Evolutionary conservation across 805 yeast species (phyloP), one percentile per base, ranked within the genome.

Genomic region (Wickerhamiella sergipiensis): DNA sequence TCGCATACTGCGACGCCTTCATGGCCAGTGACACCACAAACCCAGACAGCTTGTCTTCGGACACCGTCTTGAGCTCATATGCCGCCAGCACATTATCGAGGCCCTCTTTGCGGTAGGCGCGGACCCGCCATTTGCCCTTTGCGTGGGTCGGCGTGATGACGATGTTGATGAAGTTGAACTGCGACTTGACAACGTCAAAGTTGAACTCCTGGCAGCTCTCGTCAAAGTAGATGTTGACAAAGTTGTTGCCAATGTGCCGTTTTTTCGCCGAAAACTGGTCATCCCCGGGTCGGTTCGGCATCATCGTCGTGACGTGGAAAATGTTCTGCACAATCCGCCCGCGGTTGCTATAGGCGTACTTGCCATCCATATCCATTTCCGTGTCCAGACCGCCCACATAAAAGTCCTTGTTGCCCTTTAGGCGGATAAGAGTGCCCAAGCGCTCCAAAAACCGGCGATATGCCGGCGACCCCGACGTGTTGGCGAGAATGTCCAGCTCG

Each of bases 181-280:
- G 95, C 12, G 87, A 77, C 63, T 76, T 75, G 54, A 86, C 77
- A 43, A 78, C 65, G 58, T 83, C 83, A 68, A 85, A 83, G 53
- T 81, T 78, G 66, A 84, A 85, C 3, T 79, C 76, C 5, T 66
- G 64, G 0, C 80, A 79, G 2, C 87, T 78, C 58, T 87, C 95
- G 60, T 87, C 85, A 69, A 80, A 88, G 62, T 75, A 87, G 22
- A 87, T 78, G 60, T 82, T 84, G 51, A 87, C 92, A 63, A 79
- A 81, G 61, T 86, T 77, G 67, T 87, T 87, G 7, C 96, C 96
- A 55, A 87, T 83, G 62, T 87, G 96, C 50, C 88, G 69, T 65
- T 87, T 87, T 66, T 86, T 87, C 63, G 73, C 61, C 15, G 80
- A 73, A 26, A 65, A 69, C 17, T 61, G 59, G 3, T 64, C 61